Conservation (phyloP, 31 red algal species). For the Porphyra umbilicalis region DNA sequence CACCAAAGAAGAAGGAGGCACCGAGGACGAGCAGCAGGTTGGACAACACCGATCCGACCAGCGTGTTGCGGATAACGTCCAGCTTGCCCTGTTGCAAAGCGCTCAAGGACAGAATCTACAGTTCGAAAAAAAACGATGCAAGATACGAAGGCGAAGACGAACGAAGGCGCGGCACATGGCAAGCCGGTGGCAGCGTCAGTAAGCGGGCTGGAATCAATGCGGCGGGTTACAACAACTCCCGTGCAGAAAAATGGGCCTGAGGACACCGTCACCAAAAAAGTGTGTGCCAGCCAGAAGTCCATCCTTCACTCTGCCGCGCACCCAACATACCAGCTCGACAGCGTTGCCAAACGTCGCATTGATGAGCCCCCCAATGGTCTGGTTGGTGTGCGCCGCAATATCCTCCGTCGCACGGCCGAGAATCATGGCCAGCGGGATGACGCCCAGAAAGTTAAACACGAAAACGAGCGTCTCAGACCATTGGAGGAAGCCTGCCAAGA, state of each 20-base stretch:
- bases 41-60: conserved; percentile 73
- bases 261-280: too few species aligned
- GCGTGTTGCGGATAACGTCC: conserved; percentile 66
- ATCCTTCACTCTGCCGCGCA: too few species aligned
- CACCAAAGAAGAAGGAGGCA: conserved; percentile 77
- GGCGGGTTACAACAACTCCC: too few species aligned
- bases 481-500: conserved; percentile 31
- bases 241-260: too few species aligned
- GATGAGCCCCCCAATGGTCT: conserved; percentile 76
- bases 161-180: neutral
- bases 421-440: conserved; percentile 76
- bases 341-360: conserved; percentile 95
- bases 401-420: conserved; percentile 81
- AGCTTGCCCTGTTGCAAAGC: conserved; percentile 60
- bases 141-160: neutral
- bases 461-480: conserved; percentile 30
- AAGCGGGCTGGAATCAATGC: too few species aligned
- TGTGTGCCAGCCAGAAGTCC: too few species aligned
- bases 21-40: conserved; percentile 90
- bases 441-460: conserved; percentile 64
- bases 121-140: neutral
- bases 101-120: conserved; percentile 54
- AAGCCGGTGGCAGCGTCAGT: neutral
- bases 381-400: conserved; percentile 74
- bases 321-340: conserved; percentile 44